These are phyloP conservation scores for Batrachochytrium dendrobatidis DNA, from an alignment of 371 early-diverging fungal species.

Conservation along the genomic window DNA sequence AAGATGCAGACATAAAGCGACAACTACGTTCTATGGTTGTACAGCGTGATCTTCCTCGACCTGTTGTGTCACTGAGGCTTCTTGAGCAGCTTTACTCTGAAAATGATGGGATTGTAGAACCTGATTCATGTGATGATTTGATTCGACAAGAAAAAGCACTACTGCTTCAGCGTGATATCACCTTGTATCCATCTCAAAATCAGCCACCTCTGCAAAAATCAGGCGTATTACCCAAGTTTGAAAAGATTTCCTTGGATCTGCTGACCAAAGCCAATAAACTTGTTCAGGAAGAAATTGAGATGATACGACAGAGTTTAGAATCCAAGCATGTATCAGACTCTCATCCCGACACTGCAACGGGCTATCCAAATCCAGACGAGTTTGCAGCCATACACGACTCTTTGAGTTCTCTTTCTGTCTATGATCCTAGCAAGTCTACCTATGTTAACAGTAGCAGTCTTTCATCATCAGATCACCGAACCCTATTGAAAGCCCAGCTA, in stretches of 20 bases:
- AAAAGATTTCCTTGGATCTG: constrained; percentile 12
- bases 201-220: constrained; percentile 20
- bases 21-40: constrained; percentile 60
- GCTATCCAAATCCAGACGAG: too few species aligned
- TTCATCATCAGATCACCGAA: constrained; percentile 7
- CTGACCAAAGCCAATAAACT: constrained; percentile 12
- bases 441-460: constrained; percentile 2
- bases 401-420: neutral
- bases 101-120: constrained; percentile 1
- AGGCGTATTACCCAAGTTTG: constrained; percentile 8
- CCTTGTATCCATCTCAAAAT: constrained; percentile 49
- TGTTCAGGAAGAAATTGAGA: constrained; percentile 12
- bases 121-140: constrained; percentile 34
- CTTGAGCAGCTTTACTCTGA: neutral
- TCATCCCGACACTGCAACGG: too few species aligned
- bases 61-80: constrained; percentile 31
- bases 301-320: too few species aligned
- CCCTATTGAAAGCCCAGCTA: constrained; percentile 15
- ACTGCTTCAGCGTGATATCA: constrained; percentile 59
- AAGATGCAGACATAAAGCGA: constrained; percentile 33
- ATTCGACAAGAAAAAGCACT: constrained; percentile 57
- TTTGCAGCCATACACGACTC: neutral
- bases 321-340: too few species aligned
- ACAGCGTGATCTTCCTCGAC: constrained; percentile 73
- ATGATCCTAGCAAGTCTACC: neutral